Evolutionary conservation across 116 monocot species (phyloP).

Genomic region (Trichopus zeylanicus): DNA sequence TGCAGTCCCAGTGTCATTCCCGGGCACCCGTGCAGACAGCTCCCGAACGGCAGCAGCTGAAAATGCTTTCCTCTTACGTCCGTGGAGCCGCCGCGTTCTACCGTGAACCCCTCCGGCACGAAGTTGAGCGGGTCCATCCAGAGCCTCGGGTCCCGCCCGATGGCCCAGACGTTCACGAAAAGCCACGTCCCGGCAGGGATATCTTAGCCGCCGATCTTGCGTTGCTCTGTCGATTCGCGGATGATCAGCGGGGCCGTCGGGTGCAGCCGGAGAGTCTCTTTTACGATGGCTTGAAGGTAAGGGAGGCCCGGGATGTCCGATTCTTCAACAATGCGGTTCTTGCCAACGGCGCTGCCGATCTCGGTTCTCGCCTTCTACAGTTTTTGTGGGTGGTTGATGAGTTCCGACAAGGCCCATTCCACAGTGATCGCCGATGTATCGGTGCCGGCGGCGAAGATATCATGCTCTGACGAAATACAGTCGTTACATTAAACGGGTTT

Average conservation of each 20-base stretch:
- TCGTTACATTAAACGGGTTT: no score
- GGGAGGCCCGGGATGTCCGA: conserved; percentile 22
- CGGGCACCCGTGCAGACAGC: conserved; percentile 24
- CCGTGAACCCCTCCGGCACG: conserved; percentile 21
- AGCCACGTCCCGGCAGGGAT: conserved; percentile 18
- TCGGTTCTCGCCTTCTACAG: no score
- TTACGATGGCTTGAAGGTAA: conserved; percentile 25
- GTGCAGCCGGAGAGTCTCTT: conserved; percentile 39
- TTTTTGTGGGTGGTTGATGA: no score
- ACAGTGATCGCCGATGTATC: no score
- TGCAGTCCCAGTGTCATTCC: conserved; percentile 19
- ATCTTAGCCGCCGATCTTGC: conserved; percentile 15
- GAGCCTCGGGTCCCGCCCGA: conserved; percentile 10
- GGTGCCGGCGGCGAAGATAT: no score
- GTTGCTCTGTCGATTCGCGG: conserved; percentile 6
- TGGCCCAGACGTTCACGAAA: conserved; percentile 18
- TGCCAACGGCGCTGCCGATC: no score
- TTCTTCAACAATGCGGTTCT: no score
- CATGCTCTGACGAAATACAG: no score
- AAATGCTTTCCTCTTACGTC: conserved; percentile 32
- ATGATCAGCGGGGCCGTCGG: conserved; percentile 14
- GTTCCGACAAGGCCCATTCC: no score
- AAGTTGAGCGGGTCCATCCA: conserved; percentile 16
- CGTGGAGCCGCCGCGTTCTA: neutral
- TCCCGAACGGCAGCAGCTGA: conserved; percentile 34